Conservation (phyloP, 2,329 filamentous ascomycete genomes). For the Chalara sp. region DNA sequence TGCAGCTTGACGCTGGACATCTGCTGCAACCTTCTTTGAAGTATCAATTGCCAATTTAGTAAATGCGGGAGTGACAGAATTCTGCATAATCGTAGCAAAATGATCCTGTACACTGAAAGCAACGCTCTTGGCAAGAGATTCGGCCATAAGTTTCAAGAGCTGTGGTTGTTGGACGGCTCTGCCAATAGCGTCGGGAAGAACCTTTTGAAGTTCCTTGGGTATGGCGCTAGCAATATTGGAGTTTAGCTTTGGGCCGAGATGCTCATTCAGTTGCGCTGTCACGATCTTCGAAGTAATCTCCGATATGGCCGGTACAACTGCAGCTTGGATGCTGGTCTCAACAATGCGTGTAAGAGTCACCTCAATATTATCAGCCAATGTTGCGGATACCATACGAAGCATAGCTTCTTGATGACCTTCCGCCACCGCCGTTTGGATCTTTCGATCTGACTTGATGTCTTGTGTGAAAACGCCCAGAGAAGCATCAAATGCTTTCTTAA, state of each 20-base stretch:
- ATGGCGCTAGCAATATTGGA: conserved; percentile 18
- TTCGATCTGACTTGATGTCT: conserved; percentile 61
- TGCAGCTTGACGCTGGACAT: conserved; percentile 54
- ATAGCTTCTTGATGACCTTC: conserved; percentile 64
- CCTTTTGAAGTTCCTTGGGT: conserved; percentile 62
- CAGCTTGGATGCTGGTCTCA: conserved; percentile 58
- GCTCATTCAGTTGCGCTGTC: conserved; percentile 65
- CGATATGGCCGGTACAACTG: conserved; percentile 69
- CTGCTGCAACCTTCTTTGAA: conserved; percentile 59
- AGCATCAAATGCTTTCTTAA: conserved; percentile 46
- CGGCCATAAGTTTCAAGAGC: conserved; percentile 64
- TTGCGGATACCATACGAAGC: conserved; percentile 60
- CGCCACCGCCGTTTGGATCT: conserved; percentile 54
- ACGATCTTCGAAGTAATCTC: conserved; percentile 62
- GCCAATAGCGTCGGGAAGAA: conserved; percentile 60
- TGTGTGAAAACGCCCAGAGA: conserved; percentile 55
- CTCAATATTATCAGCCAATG: conserved; percentile 64
- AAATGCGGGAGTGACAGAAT: conserved; percentile 60
- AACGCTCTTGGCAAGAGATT: conserved; percentile 63
- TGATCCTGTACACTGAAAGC: conserved; percentile 63
- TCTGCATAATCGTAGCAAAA: conserved; percentile 53
- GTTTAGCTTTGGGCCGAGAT: conserved; percentile 59
- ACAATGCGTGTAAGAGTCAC: conserved; percentile 38
- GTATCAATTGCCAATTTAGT: conserved; percentile 57
- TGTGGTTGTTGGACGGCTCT: conserved; percentile 68